Evolutionary conservation across 2,329 filamentous ascomycete species (phyloP).

Genomic region (Verticillium alfalfae): DNA sequence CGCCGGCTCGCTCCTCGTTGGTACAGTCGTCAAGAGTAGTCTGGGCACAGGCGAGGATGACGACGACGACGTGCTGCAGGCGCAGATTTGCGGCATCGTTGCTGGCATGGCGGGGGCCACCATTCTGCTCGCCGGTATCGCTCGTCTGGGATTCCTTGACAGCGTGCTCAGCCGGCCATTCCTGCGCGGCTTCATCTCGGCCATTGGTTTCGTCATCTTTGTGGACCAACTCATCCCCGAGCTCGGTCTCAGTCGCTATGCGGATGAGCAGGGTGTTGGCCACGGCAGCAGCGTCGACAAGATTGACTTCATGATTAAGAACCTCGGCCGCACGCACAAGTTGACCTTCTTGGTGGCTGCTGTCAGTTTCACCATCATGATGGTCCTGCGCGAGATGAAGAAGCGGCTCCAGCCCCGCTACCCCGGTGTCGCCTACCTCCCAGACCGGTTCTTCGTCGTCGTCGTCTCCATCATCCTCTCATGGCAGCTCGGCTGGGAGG

Average conservation of each 20-base stretch:
- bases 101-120: conserved; percentile 83
- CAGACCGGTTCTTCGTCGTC: conserved; percentile 87
- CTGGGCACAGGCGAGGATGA: conserved; percentile 63
- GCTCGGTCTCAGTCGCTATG: conserved; percentile 66
- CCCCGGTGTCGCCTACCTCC: conserved; percentile 78
- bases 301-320: conserved; percentile 68
- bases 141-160: conserved; percentile 85
- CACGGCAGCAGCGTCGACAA: conserved; percentile 88
- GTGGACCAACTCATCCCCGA: conserved; percentile 93
- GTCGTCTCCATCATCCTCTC: conserved; percentile 77
- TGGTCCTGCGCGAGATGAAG: conserved; percentile 83
- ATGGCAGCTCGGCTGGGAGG: conserved; percentile 72
- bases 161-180: conserved; percentile 92
- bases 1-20: conserved; percentile 84
- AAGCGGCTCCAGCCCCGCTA: conserved; percentile 72
- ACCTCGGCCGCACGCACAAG: conserved; percentile 61
- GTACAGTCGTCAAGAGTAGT: conserved; percentile 74
- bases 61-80: conserved; percentile 62
- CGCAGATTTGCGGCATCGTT: conserved; percentile 80
- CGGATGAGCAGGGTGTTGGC: conserved; percentile 58
- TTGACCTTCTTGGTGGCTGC: conserved; percentile 74
- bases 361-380: conserved; percentile 79
- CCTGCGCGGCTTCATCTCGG: conserved; percentile 90
- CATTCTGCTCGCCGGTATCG: conserved; percentile 81
- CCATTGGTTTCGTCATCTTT: conserved; percentile 92